phyloP scores from a whole-genome alignment of 2,329 filamentous ascomycete genomes.

The Lithohypha guttulata region DNA sequence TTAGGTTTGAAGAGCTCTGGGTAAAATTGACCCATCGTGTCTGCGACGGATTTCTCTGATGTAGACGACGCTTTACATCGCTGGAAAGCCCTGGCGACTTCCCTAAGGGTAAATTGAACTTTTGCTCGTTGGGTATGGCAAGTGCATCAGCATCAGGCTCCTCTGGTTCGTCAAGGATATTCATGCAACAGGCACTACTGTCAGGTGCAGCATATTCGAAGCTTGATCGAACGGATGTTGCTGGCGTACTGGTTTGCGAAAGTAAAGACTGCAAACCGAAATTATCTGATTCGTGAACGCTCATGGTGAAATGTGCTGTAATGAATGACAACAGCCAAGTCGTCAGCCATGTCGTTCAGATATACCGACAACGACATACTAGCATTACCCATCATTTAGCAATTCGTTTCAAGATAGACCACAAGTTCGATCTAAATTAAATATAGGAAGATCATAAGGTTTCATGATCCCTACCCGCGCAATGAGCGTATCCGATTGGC shows the following conservation, averaged over 20 bases:
- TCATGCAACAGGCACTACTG: not conserved
- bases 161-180: not conserved
- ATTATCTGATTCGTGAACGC: too few relatives aligned
- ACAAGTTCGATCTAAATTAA: too few relatives aligned
- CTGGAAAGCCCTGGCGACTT: not conserved
- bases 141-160: not conserved
- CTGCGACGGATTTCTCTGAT: not conserved
- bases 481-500: too few relatives aligned
- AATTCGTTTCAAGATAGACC: too few relatives aligned
- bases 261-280: not conserved
- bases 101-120: not conserved
- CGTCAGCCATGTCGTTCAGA: too few relatives aligned
- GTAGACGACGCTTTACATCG: not conserved
- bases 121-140: not conserved
- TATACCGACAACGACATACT: too few relatives aligned
- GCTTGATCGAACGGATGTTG: not conserved
- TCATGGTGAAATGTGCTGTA: too few relatives aligned
- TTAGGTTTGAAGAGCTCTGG: not conserved
- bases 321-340: too few relatives aligned
- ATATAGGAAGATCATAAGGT: too few relatives aligned
- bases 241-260: not conserved
- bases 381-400: too few relatives aligned
- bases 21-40: not conserved
- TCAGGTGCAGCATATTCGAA: not conserved
- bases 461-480: too few relatives aligned